Conservation (phyloP, 768 basidiomycete genomes). For the Solioccasus polychromus region DNA sequence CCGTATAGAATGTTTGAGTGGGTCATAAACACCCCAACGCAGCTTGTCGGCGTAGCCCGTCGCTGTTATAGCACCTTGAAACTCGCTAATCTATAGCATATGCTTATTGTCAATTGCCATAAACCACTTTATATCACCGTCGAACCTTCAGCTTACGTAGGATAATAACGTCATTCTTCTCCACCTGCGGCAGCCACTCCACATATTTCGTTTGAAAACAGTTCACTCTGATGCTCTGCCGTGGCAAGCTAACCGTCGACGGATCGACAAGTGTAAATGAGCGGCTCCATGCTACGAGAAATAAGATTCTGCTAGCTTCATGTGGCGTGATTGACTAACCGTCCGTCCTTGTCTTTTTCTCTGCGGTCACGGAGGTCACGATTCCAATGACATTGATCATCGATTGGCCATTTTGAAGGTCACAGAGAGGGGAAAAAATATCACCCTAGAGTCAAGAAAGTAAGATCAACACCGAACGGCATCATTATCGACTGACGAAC, state of each 20-base stretch:
- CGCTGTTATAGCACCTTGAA: constrained; percentile 32
- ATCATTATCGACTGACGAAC: constrained; percentile 13
- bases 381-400: constrained; percentile 33
- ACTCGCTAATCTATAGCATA: constrained; percentile 36
- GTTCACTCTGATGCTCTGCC: constrained; percentile 36
- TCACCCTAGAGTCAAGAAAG: constrained; percentile 23
- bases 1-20: constrained; percentile 33
- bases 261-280: constrained; percentile 52
- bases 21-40: constrained; percentile 55
- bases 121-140: neutral
- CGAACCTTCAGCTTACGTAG: constrained; percentile 50
- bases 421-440: constrained; percentile 17
- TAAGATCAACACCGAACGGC: neutral
- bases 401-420: constrained; percentile 11
- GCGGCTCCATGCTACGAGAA: constrained; percentile 42
- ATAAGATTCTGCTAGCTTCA: neutral
- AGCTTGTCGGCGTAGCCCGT: constrained; percentile 46
- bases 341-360: constrained; percentile 19
- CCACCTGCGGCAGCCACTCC: constrained; percentile 51
- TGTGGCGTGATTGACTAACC: constrained; percentile 24
- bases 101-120: neutral
- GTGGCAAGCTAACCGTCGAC: constrained; percentile 33
- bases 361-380: constrained; percentile 17
- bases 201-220: constrained; percentile 49
- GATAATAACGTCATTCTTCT: constrained; percentile 50